These are phyloP conservation scores for Flaveria ramosissima DNA, from an alignment of 129 eudicot species.

Conservation along the genomic window DNA sequence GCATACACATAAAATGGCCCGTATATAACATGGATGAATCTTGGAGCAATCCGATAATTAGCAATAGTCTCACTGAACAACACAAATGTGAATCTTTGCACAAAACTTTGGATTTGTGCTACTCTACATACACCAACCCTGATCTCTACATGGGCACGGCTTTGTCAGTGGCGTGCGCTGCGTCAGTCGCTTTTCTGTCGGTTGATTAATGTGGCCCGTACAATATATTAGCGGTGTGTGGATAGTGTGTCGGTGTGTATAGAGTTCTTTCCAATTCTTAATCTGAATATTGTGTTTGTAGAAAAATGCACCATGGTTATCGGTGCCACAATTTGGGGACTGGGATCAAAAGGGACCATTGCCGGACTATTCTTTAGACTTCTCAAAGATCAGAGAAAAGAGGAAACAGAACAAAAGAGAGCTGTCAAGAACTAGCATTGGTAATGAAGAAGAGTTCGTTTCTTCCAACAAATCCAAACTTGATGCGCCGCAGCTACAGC, in stretches of 20 bases:
- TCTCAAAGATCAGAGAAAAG: conserved; percentile 87
- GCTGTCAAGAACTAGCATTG: conserved; percentile 86
- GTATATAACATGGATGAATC: not conserved
- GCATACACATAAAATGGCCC: no score
- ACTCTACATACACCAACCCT: no score
- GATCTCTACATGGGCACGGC: no score
- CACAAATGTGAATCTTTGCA: not conserved
- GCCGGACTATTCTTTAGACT: conserved; percentile 92
- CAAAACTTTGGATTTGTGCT: not conserved
- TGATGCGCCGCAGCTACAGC: conserved; percentile 14
- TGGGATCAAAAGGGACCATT: conserved; percentile 91
- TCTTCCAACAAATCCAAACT: conserved; percentile 44
- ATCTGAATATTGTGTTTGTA: conserved; percentile 32
- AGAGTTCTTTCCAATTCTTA: not conserved
- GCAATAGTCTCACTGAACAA: not conserved
- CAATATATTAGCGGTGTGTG: no score
- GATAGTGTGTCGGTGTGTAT: no score
- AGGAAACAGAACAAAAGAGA: conserved; percentile 96
- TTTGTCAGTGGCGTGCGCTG: no score
- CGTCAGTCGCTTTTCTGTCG: no score
- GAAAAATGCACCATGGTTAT: conserved; percentile 88
- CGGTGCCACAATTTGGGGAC: conserved; percentile 98
- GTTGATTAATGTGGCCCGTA: no score
- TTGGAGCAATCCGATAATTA: not conserved
- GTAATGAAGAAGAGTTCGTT: conserved; percentile 87